Evolutionary conservation across 257 asterid genomes (phyloP).

Genomic region (Petunia secreta): DNA sequence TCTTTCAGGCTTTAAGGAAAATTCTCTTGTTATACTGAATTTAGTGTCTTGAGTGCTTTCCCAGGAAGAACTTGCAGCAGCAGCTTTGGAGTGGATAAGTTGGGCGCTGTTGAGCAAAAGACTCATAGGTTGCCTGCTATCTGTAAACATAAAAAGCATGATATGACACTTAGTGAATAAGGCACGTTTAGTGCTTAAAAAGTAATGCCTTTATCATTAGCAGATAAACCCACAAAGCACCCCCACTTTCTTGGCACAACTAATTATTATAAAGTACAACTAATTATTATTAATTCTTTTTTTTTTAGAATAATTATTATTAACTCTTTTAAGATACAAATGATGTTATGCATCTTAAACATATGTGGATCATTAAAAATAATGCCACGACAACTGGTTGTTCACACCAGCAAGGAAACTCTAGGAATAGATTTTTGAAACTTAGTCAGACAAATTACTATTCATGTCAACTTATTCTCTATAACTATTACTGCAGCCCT

Average conservation of each 20-base stretch:
- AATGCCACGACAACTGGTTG: neutral
- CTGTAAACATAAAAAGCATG: conserved; percentile 40
- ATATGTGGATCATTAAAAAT: neutral
- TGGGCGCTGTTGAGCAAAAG: conserved; percentile 54
- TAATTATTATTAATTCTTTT: too few relatives aligned
- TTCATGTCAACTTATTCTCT: neutral
- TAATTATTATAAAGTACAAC: neutral
- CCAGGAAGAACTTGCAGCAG: conserved; percentile 54
- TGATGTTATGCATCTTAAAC: neutral
- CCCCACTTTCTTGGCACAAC: neutral
- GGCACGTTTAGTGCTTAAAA: neutral
- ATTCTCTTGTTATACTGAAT: conserved; percentile 67
- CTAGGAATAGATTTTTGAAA: neutral
- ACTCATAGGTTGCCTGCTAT: conserved; percentile 60
- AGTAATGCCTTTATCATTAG: neutral
- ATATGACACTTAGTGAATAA: neutral
- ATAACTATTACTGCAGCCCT: conserved; percentile 11
- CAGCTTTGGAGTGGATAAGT: conserved; percentile 37
- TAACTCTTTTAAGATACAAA: neutral
- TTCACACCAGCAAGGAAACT: neutral
- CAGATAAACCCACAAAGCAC: neutral
- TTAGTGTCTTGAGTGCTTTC: conserved; percentile 51
- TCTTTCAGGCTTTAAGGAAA: conserved; percentile 46
- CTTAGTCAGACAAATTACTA: neutral
- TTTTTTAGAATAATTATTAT: too few relatives aligned